A percentile compares a stretch with the other conserved stretches of the same genome.
Conservation (phyloP, 257 asterid genomes). For the Nicotiana tabacum region DNA sequence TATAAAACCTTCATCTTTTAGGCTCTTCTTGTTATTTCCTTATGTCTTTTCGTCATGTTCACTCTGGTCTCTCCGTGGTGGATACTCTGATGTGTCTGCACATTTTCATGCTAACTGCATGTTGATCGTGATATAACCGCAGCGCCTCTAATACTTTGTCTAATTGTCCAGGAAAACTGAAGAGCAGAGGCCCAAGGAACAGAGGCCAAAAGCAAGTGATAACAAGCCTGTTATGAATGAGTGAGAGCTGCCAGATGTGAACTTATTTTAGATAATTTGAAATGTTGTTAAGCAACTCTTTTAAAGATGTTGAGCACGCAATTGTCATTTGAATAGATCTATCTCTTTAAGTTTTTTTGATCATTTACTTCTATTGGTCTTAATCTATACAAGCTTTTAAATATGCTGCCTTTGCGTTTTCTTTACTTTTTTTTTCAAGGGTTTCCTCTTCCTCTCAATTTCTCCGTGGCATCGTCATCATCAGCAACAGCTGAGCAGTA, state of each 20-base stretch:
- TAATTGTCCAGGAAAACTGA: constrained; percentile 66
- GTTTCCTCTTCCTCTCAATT: too few relatives aligned
- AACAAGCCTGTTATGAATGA: constrained; percentile 95
- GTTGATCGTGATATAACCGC: not conserved
- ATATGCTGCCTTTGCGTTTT: too few relatives aligned
- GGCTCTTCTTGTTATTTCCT: not conserved
- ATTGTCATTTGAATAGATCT: constrained; percentile 8
- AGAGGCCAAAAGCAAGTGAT: constrained; percentile 86
- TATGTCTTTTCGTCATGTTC: not conserved
- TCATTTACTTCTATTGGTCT: not conserved
- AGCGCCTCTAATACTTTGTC: not conserved
- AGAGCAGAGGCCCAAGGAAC: constrained; percentile 96
- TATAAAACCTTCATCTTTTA: not conserved
- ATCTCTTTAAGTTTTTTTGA: not conserved
- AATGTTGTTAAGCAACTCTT: constrained; percentile 6
- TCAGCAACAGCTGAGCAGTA: not conserved
- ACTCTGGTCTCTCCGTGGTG: not conserved
- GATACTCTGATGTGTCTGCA: not conserved
- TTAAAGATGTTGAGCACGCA: not conserved
- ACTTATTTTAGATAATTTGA: constrained; percentile 10
- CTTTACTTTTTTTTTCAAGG: too few relatives aligned
- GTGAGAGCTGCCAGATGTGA: constrained; percentile 21
- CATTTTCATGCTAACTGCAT: not conserved
- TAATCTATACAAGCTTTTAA: not conserved
- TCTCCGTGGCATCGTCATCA: not conserved